A percentile compares a stretch with the other conserved stretches of the same genome.
Conservation (phyloP, 176 grass and related monocot genomes). For the Panicum miliaceum region DNA sequence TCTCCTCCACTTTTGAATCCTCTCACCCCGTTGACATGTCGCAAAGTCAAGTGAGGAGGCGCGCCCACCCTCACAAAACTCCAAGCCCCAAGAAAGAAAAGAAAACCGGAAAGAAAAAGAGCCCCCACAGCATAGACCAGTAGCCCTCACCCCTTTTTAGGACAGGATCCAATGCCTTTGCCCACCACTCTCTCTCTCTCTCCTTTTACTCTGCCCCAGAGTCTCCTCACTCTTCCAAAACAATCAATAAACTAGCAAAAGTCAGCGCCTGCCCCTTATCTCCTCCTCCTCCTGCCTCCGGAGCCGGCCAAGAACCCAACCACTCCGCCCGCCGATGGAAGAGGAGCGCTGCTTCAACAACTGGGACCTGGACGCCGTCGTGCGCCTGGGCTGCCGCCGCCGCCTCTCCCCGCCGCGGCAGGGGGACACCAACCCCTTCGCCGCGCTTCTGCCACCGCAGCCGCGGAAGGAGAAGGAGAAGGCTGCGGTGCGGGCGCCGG, state of each 20-base stretch:
- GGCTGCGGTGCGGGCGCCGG: not conserved
- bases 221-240: not conserved
- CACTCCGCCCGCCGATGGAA: slow-evolving; percentile 41
- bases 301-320: not conserved
- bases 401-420: not conserved
- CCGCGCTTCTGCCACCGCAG: not conserved
- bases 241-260: no score
- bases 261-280: slow-evolving; percentile 22
- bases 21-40: no score
- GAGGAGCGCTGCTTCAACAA: slow-evolving; percentile 57
- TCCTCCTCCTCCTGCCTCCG: slow-evolving; percentile 27
- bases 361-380: slow-evolving; percentile 87
- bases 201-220: slow-evolving; percentile 29
- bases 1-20: no score
- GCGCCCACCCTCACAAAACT: no score
- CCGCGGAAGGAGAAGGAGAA: not conserved
- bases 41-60: no score
- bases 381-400: slow-evolving; percentile 52
- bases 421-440: slow-evolving; percentile 28
- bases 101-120: no score
- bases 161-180: slow-evolving; percentile 16
- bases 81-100: no score
- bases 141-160: no score
- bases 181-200: slow-evolving; percentile 44
- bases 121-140: not conserved